Evolutionary conservation across 1,284 basidiomycete genomes (phyloP).

Genomic region (Paramarasmius palmivorus): DNA sequence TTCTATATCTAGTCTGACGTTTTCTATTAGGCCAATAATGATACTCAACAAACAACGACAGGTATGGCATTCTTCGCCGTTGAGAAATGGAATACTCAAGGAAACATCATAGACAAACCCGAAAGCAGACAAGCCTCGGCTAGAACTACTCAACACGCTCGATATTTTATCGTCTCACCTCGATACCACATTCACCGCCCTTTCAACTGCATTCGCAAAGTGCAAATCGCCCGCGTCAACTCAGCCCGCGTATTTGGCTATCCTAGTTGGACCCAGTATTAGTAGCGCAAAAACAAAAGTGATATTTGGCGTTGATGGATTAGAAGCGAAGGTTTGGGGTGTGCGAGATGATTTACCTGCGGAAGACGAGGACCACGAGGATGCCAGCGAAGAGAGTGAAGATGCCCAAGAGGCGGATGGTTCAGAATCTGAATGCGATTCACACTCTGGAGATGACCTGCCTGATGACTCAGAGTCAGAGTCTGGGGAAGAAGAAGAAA

Average conservation of each 20-base stretch:
- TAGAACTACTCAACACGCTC: conserved; percentile 60
- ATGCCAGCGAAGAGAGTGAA: conserved; percentile 17
- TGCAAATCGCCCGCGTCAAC: conserved; percentile 12
- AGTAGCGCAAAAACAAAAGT: conserved; percentile 59
- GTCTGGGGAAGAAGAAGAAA: conserved; percentile 20
- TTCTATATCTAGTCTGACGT: neutral
- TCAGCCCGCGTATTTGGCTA: conserved; percentile 48
- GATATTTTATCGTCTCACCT: conserved; percentile 74
- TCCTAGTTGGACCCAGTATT: conserved; percentile 65
- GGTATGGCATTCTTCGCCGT: neutral
- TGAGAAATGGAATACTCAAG: neutral
- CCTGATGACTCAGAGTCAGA: conserved; percentile 13
- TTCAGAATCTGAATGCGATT: conserved; percentile 12
- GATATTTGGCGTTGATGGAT: conserved; percentile 60
- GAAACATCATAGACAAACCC: conserved; percentile 34
- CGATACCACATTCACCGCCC: conserved; percentile 66
- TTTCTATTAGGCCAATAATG: conserved; percentile 51
- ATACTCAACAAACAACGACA: neutral
- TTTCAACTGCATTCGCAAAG: conserved; percentile 62
- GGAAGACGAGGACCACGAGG: conserved; percentile 14
- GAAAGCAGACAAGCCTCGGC: conserved; percentile 54
- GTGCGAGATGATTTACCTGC: conserved; percentile 30
- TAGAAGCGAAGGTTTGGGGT: conserved; percentile 61
- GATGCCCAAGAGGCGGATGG: conserved; percentile 20
- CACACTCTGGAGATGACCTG: conserved; percentile 14